Evolutionary conservation across 2,329 filamentous ascomycete genomes (phyloP).

Genomic region (Phaeophleospora eucalypticola): DNA sequence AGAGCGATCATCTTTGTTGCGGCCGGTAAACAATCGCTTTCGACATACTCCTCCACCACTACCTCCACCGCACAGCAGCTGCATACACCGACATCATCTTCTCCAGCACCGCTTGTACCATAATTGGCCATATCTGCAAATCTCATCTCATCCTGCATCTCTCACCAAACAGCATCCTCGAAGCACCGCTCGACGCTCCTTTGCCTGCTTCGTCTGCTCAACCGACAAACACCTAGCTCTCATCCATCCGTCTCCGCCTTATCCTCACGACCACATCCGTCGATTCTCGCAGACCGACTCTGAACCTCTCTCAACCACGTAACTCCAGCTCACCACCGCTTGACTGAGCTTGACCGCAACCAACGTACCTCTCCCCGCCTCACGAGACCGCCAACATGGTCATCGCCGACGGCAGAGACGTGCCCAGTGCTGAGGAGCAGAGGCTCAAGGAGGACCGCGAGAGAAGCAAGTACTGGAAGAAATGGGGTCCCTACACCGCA

Average conservation of each 20-base stretch:
- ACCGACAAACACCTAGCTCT: neutral
- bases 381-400: constrained; percentile 60
- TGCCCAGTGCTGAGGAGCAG: constrained; percentile 84
- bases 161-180: too few relatives aligned
- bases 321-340: neutral
- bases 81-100: neutral
- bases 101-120: constrained; percentile 3
- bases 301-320: constrained; percentile 1
- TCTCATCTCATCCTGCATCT: too few relatives aligned
- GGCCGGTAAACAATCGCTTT: constrained; percentile 2
- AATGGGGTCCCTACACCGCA: constrained; percentile 90
- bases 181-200: too few relatives aligned
- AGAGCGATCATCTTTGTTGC: neutral
- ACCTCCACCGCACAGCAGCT: neutral
- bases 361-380: too few relatives aligned
- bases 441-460: constrained; percentile 81
- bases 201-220: too few relatives aligned
- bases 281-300: neutral
- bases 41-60: neutral
- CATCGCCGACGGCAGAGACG: constrained; percentile 81
- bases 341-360: neutral
- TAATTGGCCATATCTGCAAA: too few relatives aligned
- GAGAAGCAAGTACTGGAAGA: constrained; percentile 91
- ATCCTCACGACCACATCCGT: neutral
- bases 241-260: neutral